Evolutionary conservation across 2,329 filamentous ascomycete genomes (phyloP).

Genomic region (Eurotiales sp.): DNA sequence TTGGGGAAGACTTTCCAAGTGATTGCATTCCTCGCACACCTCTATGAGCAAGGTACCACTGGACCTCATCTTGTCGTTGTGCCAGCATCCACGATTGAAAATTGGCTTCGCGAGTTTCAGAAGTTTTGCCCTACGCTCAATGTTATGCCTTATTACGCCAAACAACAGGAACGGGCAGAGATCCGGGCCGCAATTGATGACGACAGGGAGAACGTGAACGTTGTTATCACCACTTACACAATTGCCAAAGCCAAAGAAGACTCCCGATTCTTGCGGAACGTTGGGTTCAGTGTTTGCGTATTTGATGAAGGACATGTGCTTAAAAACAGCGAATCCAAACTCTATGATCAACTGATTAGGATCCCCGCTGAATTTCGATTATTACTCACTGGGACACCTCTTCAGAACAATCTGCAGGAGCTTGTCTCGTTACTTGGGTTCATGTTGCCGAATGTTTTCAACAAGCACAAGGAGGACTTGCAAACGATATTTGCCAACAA

Average conservation of each 20-base stretch:
- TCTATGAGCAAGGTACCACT: conserved; percentile 64
- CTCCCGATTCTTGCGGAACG: conserved; percentile 58
- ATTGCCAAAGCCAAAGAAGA: conserved; percentile 61
- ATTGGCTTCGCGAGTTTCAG: conserved; percentile 89
- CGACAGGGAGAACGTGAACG: conserved; percentile 62
- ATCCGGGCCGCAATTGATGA: conserved; percentile 66
- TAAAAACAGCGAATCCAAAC: conserved; percentile 79
- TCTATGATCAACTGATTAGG: conserved; percentile 73
- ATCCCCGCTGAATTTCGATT: conserved; percentile 81
- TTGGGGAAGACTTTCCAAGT: conserved; percentile 96
- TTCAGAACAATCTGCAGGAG: conserved; percentile 95
- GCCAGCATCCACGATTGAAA: conserved; percentile 88
- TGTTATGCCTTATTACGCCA: conserved; percentile 70
- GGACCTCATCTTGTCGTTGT: conserved; percentile 84
- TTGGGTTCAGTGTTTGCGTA: conserved; percentile 61
- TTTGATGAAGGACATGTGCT: conserved; percentile 94
- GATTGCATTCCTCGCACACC: conserved; percentile 81
- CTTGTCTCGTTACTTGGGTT: conserved; percentile 89
- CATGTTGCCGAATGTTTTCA: conserved; percentile 82
- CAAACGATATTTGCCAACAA: conserved; percentile 87
- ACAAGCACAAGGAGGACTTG: conserved; percentile 71
- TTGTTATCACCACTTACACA: conserved; percentile 70
- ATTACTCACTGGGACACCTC: conserved; percentile 81
- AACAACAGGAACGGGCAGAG: conserved; percentile 61
- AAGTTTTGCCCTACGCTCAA: conserved; percentile 75